Percentiles rank a stretch among this genome's conserved stretches.
Conservation (phyloP, 495 filamentous ascomycete species). For the Umbilicaria muhlenbergii region DNA sequence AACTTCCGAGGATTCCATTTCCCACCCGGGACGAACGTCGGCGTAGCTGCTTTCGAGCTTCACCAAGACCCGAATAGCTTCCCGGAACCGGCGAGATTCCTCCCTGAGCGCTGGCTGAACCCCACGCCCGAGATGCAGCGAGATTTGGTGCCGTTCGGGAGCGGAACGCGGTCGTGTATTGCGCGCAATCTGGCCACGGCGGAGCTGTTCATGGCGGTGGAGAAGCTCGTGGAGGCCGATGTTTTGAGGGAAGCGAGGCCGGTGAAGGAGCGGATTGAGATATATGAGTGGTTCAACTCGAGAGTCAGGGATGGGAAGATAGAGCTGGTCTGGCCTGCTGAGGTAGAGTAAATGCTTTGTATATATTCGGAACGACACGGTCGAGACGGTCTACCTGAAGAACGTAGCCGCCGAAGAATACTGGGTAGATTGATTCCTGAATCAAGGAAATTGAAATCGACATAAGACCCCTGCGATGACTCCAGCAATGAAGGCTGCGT, state of each 20-base stretch:
- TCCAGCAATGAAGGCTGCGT: too few species aligned
- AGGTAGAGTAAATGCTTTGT: too few species aligned
- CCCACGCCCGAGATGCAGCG: constrained; percentile 23
- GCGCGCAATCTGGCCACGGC: constrained; percentile 29
- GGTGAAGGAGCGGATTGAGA: constrained; percentile 23
- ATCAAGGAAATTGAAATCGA: too few species aligned
- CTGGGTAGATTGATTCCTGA: too few species aligned
- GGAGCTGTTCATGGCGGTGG: constrained; percentile 23
- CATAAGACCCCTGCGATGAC: too few species aligned
- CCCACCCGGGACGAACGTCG: constrained; percentile 29
- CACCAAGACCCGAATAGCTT: constrained; percentile 31
- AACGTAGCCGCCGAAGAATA: too few species aligned
- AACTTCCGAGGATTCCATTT: constrained; percentile 20
- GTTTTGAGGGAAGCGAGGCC: constrained; percentile 26
- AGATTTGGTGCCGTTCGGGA: constrained; percentile 31
- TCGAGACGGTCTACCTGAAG: too few species aligned
- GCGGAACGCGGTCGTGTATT: constrained; percentile 33
- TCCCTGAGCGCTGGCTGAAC: constrained; percentile 34
- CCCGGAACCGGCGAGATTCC: constrained; percentile 25
- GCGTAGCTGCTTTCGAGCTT: constrained; percentile 23
- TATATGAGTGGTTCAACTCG: constrained; percentile 37
- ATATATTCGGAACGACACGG: too few species aligned
- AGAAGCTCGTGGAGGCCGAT: constrained; percentile 23
- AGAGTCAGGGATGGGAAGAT: constrained; percentile 18
- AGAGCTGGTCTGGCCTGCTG: constrained; percentile 1